A percentile compares a stretch with the other conserved stretches of the same genome.
Evolutionary conservation across 371 early-diverging fungal genomes (phyloP).

Genomic region (Polyrhizophydium stewartii): DNA sequence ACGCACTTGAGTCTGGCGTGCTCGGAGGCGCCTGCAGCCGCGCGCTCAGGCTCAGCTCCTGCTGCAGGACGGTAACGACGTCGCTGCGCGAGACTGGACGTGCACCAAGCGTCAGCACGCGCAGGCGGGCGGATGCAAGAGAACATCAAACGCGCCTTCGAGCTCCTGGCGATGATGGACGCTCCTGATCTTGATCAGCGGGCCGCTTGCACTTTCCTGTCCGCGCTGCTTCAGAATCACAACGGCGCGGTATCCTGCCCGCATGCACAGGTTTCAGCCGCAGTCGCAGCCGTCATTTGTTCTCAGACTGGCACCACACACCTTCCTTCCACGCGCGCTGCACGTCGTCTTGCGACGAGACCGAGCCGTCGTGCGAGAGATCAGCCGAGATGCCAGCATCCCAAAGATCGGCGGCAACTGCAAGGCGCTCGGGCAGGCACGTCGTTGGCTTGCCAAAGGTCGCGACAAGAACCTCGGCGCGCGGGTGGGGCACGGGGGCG

Average conservation of each 20-base stretch:
- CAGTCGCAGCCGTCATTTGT: slow-evolving; percentile 4
- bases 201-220: background rate
- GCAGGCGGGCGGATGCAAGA: background rate
- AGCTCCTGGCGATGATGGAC: background rate
- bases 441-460: slow-evolving; percentile 22
- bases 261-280: no score
- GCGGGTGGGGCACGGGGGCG: background rate
- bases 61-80: background rate
- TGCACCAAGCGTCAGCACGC: background rate
- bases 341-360: slow-evolving; percentile 20
- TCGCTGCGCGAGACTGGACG: background rate
- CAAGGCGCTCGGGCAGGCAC: slow-evolving; percentile 26
- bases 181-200: background rate
- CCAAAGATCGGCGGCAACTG: slow-evolving; percentile 38
- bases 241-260: background rate
- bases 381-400: slow-evolving; percentile 32
- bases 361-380: slow-evolving; percentile 24
- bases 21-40: background rate
- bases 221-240: background rate
- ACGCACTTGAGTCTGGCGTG: no score
- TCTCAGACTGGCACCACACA: slow-evolving; percentile 2
- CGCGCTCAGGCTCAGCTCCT: slow-evolving; percentile 2
- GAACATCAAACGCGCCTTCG: background rate
- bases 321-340: slow-evolving; percentile 14
- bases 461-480: slow-evolving; percentile 21